These are phyloP conservation scores for Apiospora koreana DNA, from an alignment of 2,329 filamentous ascomycete genomes.

Conservation along the genomic window DNA sequence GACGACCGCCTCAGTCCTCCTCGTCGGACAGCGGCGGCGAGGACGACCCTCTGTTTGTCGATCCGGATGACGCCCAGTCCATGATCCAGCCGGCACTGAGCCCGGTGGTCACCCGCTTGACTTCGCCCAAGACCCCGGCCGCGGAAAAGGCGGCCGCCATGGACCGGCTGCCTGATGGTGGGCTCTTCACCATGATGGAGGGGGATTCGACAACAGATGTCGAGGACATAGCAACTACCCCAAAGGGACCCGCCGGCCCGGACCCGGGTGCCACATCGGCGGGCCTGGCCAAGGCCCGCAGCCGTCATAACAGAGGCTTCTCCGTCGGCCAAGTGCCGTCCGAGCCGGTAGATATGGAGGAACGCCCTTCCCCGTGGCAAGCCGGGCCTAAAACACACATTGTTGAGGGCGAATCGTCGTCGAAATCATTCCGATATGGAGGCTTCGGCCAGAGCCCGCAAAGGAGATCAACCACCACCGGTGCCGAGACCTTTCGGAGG, in stretches of 20 bases:
- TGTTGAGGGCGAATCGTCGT: conserved; percentile 29
- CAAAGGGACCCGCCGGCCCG: conserved; percentile 14
- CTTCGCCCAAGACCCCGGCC: conserved; percentile 55
- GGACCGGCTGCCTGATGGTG: conserved; percentile 40
- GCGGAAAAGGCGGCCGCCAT: conserved; percentile 59
- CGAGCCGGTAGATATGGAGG: conserved; percentile 19
- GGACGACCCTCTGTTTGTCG: conserved; percentile 37
- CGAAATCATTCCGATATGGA: conserved; percentile 42
- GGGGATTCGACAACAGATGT: neutral
- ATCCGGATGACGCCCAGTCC: conserved; percentile 59
- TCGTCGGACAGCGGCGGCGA: conserved; percentile 29
- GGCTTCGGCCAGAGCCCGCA: conserved; percentile 50
- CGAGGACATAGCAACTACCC: conserved; percentile 25
- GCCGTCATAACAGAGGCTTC: conserved; percentile 28
- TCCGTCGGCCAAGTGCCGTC: conserved; percentile 24
- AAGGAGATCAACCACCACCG: conserved; percentile 54
- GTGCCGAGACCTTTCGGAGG: conserved; percentile 58
- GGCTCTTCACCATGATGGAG: conserved; percentile 39
- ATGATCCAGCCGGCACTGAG: conserved; percentile 62
- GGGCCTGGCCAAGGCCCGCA: conserved; percentile 15
- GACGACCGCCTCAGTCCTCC: conserved; percentile 23
- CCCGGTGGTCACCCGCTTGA: conserved; percentile 55
- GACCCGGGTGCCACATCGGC: neutral
- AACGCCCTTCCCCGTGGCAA: conserved; percentile 40
- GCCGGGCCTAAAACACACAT: conserved; percentile 41